Evolutionary conservation across 2,329 filamentous ascomycete genomes (phyloP).

Genomic region (Aspergillus carbonarius): DNA sequence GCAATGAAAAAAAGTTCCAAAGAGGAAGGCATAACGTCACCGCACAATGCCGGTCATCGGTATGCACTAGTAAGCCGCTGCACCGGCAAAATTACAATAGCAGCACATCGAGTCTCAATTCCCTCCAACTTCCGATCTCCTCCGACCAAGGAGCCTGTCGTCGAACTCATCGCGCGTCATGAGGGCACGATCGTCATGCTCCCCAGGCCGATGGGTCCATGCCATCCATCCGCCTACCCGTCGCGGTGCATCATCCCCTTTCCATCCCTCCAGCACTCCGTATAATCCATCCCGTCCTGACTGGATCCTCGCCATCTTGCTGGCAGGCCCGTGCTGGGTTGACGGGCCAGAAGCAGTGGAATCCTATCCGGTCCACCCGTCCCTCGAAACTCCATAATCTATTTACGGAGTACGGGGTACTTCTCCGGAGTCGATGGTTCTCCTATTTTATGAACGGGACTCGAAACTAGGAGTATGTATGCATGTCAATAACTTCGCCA

Average conservation of each 20-base stretch:
- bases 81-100: neutral
- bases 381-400: neutral
- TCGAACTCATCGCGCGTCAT: constrained; percentile 23
- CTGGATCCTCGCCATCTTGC: constrained; percentile 1
- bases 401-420: constrained; percentile 8
- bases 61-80: neutral
- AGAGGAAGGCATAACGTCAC: constrained; percentile 15
- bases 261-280: neutral
- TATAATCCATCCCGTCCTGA: neutral
- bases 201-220: neutral
- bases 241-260: neutral
- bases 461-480: neutral
- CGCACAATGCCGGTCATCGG: constrained; percentile 1
- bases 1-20: neutral
- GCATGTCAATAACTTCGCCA: neutral
- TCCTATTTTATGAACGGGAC: neutral
- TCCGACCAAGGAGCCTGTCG: constrained; percentile 1
- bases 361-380: constrained; percentile 6
- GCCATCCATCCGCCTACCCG: neutral
- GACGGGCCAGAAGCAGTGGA: constrained; percentile 6
- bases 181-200: neutral
- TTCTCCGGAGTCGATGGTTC: neutral
- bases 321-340: constrained; percentile 4
- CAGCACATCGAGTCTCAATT: constrained; percentile 1
- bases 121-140: constrained; percentile 13